Evolutionary conservation across 2,329 filamentous ascomycete genomes (phyloP).

Genomic region (Phoma sp.): DNA sequence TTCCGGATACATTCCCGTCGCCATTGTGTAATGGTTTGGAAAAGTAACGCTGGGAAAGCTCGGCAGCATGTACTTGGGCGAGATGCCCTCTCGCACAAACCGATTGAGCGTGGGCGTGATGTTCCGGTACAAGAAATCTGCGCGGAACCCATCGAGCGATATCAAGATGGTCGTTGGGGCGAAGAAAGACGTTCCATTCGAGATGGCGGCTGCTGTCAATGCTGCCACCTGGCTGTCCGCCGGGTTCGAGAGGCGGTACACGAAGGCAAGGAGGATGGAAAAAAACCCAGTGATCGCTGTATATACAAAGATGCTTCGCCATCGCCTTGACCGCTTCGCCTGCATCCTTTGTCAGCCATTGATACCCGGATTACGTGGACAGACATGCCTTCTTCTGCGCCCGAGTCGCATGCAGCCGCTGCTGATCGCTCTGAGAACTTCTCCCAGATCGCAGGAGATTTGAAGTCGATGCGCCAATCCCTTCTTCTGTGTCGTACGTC

Average conservation of each 20-base stretch:
- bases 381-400: constrained; percentile 39
- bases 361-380: constrained; percentile 35
- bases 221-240: constrained; percentile 24
- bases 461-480: constrained; percentile 67
- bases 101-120: constrained; percentile 82
- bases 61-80: constrained; percentile 89
- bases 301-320: constrained; percentile 51
- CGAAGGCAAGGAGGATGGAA: constrained; percentile 60
- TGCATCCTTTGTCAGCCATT: constrained; percentile 35
- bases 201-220: constrained; percentile 49
- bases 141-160: constrained; percentile 93
- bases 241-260: constrained; percentile 60
- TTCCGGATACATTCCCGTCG: constrained; percentile 91
- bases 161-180: constrained; percentile 91
- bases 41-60: constrained; percentile 97
- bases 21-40: constrained; percentile 90
- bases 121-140: constrained; percentile 85
- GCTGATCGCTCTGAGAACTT: constrained; percentile 56
- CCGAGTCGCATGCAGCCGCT: constrained; percentile 62
- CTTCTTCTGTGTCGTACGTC: constrained; percentile 92
- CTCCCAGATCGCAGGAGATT: constrained; percentile 40
- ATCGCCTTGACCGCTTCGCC: constrained; percentile 43
- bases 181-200: constrained; percentile 88
- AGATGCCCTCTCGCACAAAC: constrained; percentile 83
- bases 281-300: constrained; percentile 60